These are phyloP conservation scores for Kwoniella heveanensis DNA, from an alignment of 768 basidiomycete genomes.

Conservation along the genomic window DNA sequence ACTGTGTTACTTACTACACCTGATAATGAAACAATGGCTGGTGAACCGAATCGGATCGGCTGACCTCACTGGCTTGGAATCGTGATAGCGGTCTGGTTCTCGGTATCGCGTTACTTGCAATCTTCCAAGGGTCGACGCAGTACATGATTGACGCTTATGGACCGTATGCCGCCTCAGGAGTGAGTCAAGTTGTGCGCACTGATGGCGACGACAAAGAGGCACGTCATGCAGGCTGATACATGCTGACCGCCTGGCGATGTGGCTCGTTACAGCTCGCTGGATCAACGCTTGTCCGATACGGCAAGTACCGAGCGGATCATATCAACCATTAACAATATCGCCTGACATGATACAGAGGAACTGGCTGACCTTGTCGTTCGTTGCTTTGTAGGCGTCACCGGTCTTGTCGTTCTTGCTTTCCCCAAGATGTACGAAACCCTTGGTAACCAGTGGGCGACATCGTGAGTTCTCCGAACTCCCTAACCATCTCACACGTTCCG, in stretches of 20 bases:
- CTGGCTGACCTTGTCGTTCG: no score
- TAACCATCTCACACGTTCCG: not conserved
- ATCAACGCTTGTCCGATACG: conserved; percentile 30
- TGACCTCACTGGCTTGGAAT: no score
- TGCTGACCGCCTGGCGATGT: not conserved
- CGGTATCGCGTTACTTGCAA: conserved; percentile 32
- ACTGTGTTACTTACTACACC: no score
- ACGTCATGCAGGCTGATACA: no score
- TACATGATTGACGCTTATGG: conserved; percentile 41
- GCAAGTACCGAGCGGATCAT: no score
- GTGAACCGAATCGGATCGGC: no score
- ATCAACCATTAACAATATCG: no score
- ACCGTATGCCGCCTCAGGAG: conserved; percentile 33
- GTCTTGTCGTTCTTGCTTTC: conserved; percentile 31
- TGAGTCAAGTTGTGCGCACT: no score
- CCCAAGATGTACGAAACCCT: conserved; percentile 32
- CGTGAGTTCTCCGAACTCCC: conserved; percentile 18
- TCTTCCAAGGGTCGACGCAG: conserved; percentile 35
- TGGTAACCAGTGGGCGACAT: conserved; percentile 37
- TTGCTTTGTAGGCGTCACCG: conserved; percentile 23
- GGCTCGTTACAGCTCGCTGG: conserved; percentile 23
- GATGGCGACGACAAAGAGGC: no score
- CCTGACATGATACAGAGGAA: no score
- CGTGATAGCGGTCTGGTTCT: conserved; percentile 24
- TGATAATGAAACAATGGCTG: no score